Evolutionary conservation across 106 monocot genomes (phyloP).

Genomic region (Dioscorea dumetorum): DNA sequence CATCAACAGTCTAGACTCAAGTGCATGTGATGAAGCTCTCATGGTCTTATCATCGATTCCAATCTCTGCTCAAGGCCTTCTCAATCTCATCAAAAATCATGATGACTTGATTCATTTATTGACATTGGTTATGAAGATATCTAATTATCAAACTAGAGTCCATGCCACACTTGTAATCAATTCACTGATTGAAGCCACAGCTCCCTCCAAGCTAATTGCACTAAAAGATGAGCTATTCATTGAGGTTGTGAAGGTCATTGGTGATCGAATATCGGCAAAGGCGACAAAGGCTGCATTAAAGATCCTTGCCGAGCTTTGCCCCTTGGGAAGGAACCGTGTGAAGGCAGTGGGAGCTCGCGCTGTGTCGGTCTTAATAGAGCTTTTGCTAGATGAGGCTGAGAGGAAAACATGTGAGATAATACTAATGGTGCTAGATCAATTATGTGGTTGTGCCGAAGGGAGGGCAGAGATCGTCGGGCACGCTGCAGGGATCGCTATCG

Average conservation of each 20-base stretch:
- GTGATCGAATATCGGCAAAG: slow-evolving; percentile 34
- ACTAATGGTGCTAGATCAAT: slow-evolving; percentile 33
- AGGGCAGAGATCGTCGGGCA: slow-evolving; percentile 50
- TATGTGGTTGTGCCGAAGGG: slow-evolving; percentile 72
- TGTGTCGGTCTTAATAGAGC: slow-evolving; percentile 35
- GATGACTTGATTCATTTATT: slow-evolving; percentile 24
- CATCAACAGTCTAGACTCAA: neutral
- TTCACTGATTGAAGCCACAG: too few species aligned
- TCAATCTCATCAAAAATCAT: slow-evolving; percentile 6
- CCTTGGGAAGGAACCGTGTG: slow-evolving; percentile 48
- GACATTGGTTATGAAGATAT: slow-evolving; percentile 10
- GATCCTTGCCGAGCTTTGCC: slow-evolving; percentile 21
- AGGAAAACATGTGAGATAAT: slow-evolving; percentile 32
- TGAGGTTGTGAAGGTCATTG: slow-evolving; percentile 24
- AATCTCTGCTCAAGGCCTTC: slow-evolving; percentile 21
- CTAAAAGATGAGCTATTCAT: slow-evolving; percentile 19
- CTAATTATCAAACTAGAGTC: neutral
- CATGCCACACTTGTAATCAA: too few species aligned
- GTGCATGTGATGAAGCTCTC: slow-evolving; percentile 41
- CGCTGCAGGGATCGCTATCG: slow-evolving; percentile 52
- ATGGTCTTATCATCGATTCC: slow-evolving; percentile 33
- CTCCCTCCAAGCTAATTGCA: slow-evolving; percentile 9
- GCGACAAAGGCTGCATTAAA: slow-evolving; percentile 40
- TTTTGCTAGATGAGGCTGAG: slow-evolving; percentile 39
- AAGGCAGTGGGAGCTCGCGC: slow-evolving; percentile 49